These are phyloP conservation scores for Amanita phalloides DNA, from an alignment of 768 basidiomycete genomes.

Conservation along the genomic window DNA sequence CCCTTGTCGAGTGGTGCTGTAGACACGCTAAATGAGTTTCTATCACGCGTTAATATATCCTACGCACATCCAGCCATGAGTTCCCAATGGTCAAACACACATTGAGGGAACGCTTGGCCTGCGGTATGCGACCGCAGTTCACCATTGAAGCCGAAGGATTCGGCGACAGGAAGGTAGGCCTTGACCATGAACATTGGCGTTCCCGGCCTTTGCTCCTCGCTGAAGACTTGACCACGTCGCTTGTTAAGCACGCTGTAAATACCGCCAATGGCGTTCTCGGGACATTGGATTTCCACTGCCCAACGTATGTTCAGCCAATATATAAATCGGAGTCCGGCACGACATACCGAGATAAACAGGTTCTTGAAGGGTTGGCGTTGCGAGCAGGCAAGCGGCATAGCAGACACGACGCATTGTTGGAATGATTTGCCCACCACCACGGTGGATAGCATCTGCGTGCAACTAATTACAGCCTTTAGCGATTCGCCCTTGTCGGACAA, in stretches of 20 bases:
- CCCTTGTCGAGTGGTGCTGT: constrained; percentile 81
- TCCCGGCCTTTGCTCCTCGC: constrained; percentile 92
- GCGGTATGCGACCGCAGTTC: constrained; percentile 86
- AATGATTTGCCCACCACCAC: constrained; percentile 98
- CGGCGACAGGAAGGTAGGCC: constrained; percentile 86
- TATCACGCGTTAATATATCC: not conserved
- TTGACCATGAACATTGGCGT: constrained; percentile 99
- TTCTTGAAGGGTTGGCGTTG: constrained; percentile 87
- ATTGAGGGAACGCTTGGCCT: constrained; percentile 98
- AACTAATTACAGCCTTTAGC: constrained; percentile 35
- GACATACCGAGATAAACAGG: constrained; percentile 83
- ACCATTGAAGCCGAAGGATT: constrained; percentile 97
- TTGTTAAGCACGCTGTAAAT: constrained; percentile 92
- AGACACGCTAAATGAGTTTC: constrained; percentile 4
- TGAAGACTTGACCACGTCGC: constrained; percentile 97
- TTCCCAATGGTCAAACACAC: constrained; percentile 91
- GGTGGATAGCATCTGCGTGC: constrained; percentile 98
- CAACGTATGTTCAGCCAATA: constrained; percentile 3
- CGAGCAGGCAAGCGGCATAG: constrained; percentile 92
- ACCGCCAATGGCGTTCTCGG: constrained; percentile 94
- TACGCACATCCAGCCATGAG: constrained; percentile 68
- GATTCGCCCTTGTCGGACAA: not conserved
- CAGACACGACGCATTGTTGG: constrained; percentile 93
- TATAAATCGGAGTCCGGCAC: not conserved
- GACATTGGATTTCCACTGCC: constrained; percentile 94